A percentile compares a stretch with the other conserved stretches of the same genome.
phyloP scores from a whole-genome alignment of 2,329 filamentous ascomycete species.

The Aspergillus novoparasiticus region DNA sequence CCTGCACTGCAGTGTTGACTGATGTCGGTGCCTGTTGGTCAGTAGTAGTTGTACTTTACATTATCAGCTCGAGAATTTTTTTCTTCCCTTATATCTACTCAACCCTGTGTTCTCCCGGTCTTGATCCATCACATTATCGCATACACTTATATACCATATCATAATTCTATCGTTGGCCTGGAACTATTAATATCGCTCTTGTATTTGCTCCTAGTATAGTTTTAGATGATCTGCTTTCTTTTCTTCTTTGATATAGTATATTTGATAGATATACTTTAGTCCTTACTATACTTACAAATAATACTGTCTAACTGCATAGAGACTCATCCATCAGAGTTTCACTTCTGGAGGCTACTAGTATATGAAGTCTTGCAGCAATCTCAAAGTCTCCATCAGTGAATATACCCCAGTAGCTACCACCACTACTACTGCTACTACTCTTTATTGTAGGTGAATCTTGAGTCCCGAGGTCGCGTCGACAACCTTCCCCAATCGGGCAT shows the following conservation, averaged over 20 bases:
- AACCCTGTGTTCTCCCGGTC: background rate
- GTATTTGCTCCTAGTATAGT: background rate
- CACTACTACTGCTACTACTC: too few species aligned
- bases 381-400: background rate
- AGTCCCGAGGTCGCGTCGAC: background rate
- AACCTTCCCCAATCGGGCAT: background rate
- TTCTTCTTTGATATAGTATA: background rate
- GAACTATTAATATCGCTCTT: constrained; percentile 11
- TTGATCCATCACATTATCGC: background rate
- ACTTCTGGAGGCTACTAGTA: background rate
- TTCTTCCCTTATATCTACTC: background rate
- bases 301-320: background rate
- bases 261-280: too few species aligned
- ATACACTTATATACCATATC: background rate
- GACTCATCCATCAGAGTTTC: background rate
- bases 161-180: background rate
- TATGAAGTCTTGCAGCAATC: background rate
- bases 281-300: background rate
- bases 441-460: background rate
- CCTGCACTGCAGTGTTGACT: too few species aligned
- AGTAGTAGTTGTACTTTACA: too few species aligned
- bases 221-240: background rate
- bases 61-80: background rate
- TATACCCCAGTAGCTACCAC: too few species aligned
- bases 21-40: too few species aligned